phyloP scores from a whole-genome alignment of 1,284 basidiomycete species.

The Earliella scabrosa region DNA sequence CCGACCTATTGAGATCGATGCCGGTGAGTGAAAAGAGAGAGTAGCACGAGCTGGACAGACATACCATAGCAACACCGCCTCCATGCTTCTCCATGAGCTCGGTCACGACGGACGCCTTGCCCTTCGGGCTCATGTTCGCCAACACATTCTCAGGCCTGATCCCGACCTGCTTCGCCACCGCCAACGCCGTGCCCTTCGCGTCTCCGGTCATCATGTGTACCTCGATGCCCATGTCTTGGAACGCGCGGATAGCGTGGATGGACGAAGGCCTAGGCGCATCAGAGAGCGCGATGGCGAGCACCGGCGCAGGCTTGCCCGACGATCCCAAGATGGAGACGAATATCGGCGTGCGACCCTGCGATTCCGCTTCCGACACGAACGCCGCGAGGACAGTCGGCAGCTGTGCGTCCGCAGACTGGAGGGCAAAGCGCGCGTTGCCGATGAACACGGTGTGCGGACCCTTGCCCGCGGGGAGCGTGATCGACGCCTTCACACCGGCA shows the following conservation, averaged over 20 bases:
- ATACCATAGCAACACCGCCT: slow-evolving; percentile 87
- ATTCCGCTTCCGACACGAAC: slow-evolving; percentile 73
- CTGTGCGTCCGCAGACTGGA: slow-evolving; percentile 49
- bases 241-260: slow-evolving; percentile 76
- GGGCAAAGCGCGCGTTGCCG: slow-evolving; percentile 77
- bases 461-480: slow-evolving; percentile 47
- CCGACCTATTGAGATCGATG: slow-evolving; percentile 71
- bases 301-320: slow-evolving; percentile 33
- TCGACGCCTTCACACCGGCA: slow-evolving; percentile 80
- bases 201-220: slow-evolving; percentile 95
- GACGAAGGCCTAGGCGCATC: slow-evolving; percentile 88
- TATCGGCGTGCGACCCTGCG: slow-evolving; percentile 82
- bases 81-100: slow-evolving; percentile 76
- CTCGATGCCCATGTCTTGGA: slow-evolving; percentile 87
- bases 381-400: slow-evolving; percentile 61
- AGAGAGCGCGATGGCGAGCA: slow-evolving; percentile 69
- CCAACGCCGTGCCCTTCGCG: slow-evolving; percentile 78
- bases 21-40: not conserved
- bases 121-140: slow-evolving; percentile 91
- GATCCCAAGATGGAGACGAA: slow-evolving; percentile 68
- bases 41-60: slow-evolving; percentile 27
- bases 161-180: slow-evolving; percentile 87
- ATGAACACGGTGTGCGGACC: slow-evolving; percentile 65
- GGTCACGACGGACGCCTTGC: slow-evolving; percentile 83
- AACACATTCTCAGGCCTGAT: slow-evolving; percentile 82